Conservation (phyloP, 2,329 filamentous ascomycete genomes). For the Fusarium lyarnte region DNA sequence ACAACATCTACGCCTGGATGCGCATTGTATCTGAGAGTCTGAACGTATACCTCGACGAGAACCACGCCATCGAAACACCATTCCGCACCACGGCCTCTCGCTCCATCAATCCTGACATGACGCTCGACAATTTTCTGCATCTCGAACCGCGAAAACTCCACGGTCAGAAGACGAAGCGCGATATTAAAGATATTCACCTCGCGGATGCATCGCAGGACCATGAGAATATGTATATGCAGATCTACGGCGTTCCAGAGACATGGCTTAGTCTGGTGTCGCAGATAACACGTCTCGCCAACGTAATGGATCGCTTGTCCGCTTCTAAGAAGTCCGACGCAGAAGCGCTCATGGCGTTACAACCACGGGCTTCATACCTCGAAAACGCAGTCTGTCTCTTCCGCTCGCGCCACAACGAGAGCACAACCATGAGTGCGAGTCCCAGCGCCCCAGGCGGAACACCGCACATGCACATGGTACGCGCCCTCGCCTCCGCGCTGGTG, state of each 20-base stretch:
- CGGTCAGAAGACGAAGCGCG: constrained; percentile 2
- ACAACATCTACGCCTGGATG: constrained; percentile 41
- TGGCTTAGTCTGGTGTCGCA: constrained; percentile 38
- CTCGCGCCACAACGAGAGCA: constrained; percentile 10
- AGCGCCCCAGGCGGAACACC: constrained; percentile 25
- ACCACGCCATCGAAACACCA: constrained; percentile 17
- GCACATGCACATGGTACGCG: constrained; percentile 36
- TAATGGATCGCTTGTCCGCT: constrained; percentile 23
- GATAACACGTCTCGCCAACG: constrained; percentile 33
- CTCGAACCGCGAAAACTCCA: constrained; percentile 31
- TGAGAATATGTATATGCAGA: constrained; percentile 41
- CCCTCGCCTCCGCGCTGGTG: constrained; percentile 25
- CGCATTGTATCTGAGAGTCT: constrained; percentile 38
- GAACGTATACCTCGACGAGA: constrained; percentile 28
- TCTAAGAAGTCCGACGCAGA: constrained; percentile 19
- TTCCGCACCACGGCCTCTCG: not conserved
- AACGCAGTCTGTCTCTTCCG: constrained; percentile 36
- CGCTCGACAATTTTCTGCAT: constrained; percentile 32
- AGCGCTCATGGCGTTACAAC: constrained; percentile 21
- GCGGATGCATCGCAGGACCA: constrained; percentile 25
- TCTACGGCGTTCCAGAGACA: constrained; percentile 37
- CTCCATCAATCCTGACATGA: constrained; percentile 28
- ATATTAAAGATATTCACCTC: constrained; percentile 36
- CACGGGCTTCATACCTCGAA: constrained; percentile 26
- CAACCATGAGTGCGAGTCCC: not conserved